These are phyloP conservation scores for Populus hybrid DNA, from an alignment of 441 rosid species.

Conservation along the genomic window DNA sequence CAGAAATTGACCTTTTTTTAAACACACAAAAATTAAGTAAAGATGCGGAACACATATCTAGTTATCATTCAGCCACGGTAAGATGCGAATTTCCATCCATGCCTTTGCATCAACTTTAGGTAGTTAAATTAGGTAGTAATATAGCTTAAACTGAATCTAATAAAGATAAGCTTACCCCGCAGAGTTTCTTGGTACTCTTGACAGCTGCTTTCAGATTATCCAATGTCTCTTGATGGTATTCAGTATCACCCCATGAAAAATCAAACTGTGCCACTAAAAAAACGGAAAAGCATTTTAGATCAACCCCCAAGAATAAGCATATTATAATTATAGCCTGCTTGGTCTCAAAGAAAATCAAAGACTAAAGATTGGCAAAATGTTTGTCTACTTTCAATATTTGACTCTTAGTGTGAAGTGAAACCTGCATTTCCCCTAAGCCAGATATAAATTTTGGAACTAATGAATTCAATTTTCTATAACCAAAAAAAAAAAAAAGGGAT, in stretches of 20 bases:
- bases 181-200: conserved; percentile 73
- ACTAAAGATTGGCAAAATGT: not conserved
- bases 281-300: not conserved
- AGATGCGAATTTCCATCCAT: not conserved
- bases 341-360: not conserved
- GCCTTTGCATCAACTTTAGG: not conserved
- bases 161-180: conserved; percentile 53
- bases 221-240: conserved; percentile 79
- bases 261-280: conserved; percentile 73
- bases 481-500: not conserved
- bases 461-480: not conserved
- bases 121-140: not conserved
- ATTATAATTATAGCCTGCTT: not conserved
- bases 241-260: conserved; percentile 71
- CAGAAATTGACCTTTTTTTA: not conserved
- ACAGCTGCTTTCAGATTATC: conserved; percentile 69
- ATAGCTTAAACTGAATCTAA: not conserved
- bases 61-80: not conserved
- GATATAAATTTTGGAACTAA: not conserved
- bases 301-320: not conserved
- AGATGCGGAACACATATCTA: not conserved
- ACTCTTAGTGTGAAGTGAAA: not conserved
- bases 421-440: conserved; percentile 5
- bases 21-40: not conserved
- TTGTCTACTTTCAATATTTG: not conserved